Percentiles rank a stretch among this genome's conserved stretches.
Evolutionary conservation across 1,284 basidiomycete genomes (phyloP).

Genomic region (Irpex sp.): DNA sequence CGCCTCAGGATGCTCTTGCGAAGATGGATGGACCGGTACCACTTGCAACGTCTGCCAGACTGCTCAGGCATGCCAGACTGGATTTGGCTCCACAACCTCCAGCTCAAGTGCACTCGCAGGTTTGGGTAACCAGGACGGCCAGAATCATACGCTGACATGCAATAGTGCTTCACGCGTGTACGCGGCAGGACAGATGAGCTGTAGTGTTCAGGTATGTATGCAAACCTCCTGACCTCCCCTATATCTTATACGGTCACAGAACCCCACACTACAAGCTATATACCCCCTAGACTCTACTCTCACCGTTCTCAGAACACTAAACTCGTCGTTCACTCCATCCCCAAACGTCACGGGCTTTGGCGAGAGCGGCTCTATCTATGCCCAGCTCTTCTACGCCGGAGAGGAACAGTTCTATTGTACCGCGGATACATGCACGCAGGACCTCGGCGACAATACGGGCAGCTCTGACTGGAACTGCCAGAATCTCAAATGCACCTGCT

Average conservation of each 20-base stretch:
- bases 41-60: constrained; percentile 76
- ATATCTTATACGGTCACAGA: constrained; percentile 36
- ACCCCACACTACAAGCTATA: constrained; percentile 73
- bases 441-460: constrained; percentile 33
- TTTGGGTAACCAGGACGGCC: constrained; percentile 20
- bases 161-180: constrained; percentile 58
- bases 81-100: constrained; percentile 37
- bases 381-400: constrained; percentile 81
- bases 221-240: constrained; percentile 9
- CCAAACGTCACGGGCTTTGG: constrained; percentile 65
- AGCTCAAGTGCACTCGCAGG: constrained; percentile 14
- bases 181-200: constrained; percentile 71
- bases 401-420: constrained; percentile 83
- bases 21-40: constrained; percentile 69
- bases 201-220: constrained; percentile 62
- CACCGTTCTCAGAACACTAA: constrained; percentile 74
- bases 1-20: constrained; percentile 58
- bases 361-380: constrained; percentile 51
- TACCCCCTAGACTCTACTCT: constrained; percentile 68
- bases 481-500: constrained; percentile 72
- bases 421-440: constrained; percentile 69
- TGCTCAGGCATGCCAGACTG: constrained; percentile 57
- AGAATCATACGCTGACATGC: constrained; percentile 63
- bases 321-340: constrained; percentile 63
- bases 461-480: constrained; percentile 63